A percentile compares a stretch with the other conserved stretches of the same genome.
Evolutionary conservation across 2,329 filamentous ascomycete species (phyloP).

Genomic region (Rhynchosporium secalis): DNA sequence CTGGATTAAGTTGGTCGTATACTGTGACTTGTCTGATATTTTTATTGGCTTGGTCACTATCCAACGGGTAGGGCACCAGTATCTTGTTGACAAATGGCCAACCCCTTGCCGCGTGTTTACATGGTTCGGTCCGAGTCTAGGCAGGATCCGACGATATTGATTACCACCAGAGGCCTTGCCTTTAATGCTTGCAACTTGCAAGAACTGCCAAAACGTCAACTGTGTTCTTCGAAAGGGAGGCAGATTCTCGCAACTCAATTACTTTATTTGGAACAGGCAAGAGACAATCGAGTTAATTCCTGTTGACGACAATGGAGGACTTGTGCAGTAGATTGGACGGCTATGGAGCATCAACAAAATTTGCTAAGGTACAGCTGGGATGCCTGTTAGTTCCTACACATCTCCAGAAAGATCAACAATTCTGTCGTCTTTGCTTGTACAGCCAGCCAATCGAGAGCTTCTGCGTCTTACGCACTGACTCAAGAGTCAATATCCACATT

Average conservation of each 20-base stretch:
- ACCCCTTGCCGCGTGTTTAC: not conserved
- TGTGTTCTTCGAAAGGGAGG: no score
- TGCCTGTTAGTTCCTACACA: not conserved
- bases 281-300: no score
- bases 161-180: not conserved
- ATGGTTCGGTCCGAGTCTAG: slow-evolving; percentile 2
- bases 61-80: slow-evolving; percentile 2
- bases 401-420: not conserved
- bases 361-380: no score
- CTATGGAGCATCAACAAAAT: no score
- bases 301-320: no score
- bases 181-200: no score
- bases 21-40: slow-evolving; percentile 9
- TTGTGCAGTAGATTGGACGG: no score
- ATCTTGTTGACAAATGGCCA: not conserved
- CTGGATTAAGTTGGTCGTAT: slow-evolving; percentile 5
- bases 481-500: slow-evolving; percentile 1
- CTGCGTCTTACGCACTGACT: not conserved
- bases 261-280: no score
- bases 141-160: not conserved
- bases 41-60: slow-evolving; percentile 3
- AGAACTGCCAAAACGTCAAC: no score
- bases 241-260: no score
- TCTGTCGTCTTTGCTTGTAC: not conserved
- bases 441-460: not conserved